These are phyloP conservation scores for Oryza brachyantha DNA, from an alignment of 176 grass and related monocot species.

Conservation along the genomic window DNA sequence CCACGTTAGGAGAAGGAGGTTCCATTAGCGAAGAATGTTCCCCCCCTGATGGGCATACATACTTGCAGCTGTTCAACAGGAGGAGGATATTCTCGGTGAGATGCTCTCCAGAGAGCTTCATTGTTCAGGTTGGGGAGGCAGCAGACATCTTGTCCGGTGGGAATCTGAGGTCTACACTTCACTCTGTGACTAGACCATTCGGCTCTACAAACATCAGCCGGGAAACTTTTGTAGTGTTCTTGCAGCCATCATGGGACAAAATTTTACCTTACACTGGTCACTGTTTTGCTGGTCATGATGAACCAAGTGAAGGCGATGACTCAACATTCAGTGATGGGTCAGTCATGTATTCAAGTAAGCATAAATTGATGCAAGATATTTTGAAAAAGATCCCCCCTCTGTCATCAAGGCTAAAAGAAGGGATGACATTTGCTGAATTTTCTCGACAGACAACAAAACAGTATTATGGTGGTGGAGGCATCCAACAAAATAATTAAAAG, in stretches of 20 bases:
- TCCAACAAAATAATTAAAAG: conserved; percentile 52
- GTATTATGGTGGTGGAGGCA: conserved; percentile 76
- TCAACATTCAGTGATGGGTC: background rate
- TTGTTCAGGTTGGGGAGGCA: conserved; percentile 85
- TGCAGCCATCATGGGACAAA: conserved; percentile 87
- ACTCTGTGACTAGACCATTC: conserved; percentile 62
- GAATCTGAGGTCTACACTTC: conserved; percentile 74
- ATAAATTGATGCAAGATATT: conserved; percentile 48
- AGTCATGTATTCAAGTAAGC: background rate
- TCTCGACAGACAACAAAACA: conserved; percentile 84
- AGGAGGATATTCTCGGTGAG: conserved; percentile 60
- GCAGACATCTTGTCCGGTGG: conserved; percentile 72
- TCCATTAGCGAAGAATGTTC: conserved; percentile 36
- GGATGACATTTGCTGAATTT: conserved; percentile 92
- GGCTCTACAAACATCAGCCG: conserved; percentile 51
- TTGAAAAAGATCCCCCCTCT: conserved; percentile 62
- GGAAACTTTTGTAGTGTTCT: conserved; percentile 83
- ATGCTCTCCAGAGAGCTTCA: conserved; percentile 63
- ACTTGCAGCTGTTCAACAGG: conserved; percentile 65
- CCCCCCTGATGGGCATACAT: conserved; percentile 48
- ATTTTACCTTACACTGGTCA: conserved; percentile 37
- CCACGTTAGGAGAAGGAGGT: conserved; percentile 30
- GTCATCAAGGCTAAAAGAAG: conserved; percentile 59
- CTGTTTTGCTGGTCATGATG: conserved; percentile 36
- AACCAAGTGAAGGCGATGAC: conserved; percentile 32